A percentile compares a stretch with the other conserved stretches of the same genome.
phyloP scores from a whole-genome alignment of 2,329 filamentous ascomycete species.

The Xylaria sp. region DNA sequence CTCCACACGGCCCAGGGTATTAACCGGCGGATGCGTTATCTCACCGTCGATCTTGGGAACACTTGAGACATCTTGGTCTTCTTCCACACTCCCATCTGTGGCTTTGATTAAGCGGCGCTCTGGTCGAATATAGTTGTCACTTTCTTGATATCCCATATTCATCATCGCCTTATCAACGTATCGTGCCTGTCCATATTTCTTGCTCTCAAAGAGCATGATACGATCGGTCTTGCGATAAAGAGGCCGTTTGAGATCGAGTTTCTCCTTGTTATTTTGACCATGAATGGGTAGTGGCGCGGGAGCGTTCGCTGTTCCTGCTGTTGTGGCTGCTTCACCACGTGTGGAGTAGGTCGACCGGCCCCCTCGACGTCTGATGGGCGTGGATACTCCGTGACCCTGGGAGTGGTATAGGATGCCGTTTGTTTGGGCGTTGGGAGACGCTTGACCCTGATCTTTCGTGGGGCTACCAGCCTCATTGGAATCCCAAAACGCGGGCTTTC shows the following conservation, averaged over 20 bases:
- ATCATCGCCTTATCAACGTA: conserved; percentile 97
- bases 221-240: conserved; percentile 72
- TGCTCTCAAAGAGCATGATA: conserved; percentile 77
- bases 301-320: conserved; percentile 45
- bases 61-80: conserved; percentile 48
- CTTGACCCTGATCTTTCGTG: conserved; percentile 40
- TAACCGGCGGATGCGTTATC: conserved; percentile 37
- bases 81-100: conserved; percentile 53
- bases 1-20: conserved; percentile 74
- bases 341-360: conserved; percentile 50
- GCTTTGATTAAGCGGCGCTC: conserved; percentile 66
- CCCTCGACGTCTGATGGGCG: conserved; percentile 40
- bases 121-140: conserved; percentile 77
- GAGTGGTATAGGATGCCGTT: conserved; percentile 28
- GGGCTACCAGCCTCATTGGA: conserved; percentile 43
- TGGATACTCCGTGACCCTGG: conserved; percentile 28
- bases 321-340: conserved; percentile 40
- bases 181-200: conserved; percentile 75
- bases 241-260: conserved; percentile 69
- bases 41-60: conserved; percentile 54
- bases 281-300: conserved; percentile 68
- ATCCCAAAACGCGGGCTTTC: conserved; percentile 34
- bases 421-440: conserved; percentile 38
- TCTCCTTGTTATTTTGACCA: conserved; percentile 75
- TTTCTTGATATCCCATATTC: conserved; percentile 92